Evolutionary conservation across 2,329 filamentous ascomycete genomes (phyloP), one percentile per base, ranked within the genome.

Genomic region (Fusarium chaquense): DNA sequence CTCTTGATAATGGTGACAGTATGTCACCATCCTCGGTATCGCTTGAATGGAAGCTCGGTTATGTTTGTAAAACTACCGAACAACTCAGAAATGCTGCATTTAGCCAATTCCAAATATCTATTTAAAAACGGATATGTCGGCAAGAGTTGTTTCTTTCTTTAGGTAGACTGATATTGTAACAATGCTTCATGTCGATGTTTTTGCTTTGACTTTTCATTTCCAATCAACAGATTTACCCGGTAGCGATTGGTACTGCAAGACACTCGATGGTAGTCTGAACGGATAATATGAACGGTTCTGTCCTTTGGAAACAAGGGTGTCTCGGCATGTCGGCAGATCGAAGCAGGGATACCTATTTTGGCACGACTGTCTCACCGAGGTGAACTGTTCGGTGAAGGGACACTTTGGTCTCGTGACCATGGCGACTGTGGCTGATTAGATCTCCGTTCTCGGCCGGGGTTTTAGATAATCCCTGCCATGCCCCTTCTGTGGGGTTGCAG

Each of bases 31-130:
- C 53, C 58, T 73, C 71, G 71, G 60, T 35, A 41, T 59, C 64
- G 69, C 58, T 62, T 41, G 26, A 61, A 69, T 66, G 66, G 70
- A 73, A 53, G 38, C 44, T 73, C 67, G 67, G 67, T 46, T 57
- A 58, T 35, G n/a, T 22, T n/a, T n/a, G 24, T 11, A 20, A 20
- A n/a, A n/a, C 18, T 47, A 26, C 60, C 60, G 61, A 56, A 49
- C 30, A 20, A 38, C 50, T 32, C 33, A 38, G 16, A 13, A 40
- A 40, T 40, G n/a, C 12, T 22, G 5, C 20, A 24, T 40, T 20
- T 24, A 15, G 5, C 5, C 16, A 35, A 50, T 18, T 16, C 50
- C 43, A 59, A 40, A 20, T 26, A 13, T 36, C 40, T 43, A 43
- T 9, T 6, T 28, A 40, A 22, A 26, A 20, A 9, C 64, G 62